phyloP scores from a whole-genome alignment of 331 rosid genomes.

The Cucumis variabilis region DNA sequence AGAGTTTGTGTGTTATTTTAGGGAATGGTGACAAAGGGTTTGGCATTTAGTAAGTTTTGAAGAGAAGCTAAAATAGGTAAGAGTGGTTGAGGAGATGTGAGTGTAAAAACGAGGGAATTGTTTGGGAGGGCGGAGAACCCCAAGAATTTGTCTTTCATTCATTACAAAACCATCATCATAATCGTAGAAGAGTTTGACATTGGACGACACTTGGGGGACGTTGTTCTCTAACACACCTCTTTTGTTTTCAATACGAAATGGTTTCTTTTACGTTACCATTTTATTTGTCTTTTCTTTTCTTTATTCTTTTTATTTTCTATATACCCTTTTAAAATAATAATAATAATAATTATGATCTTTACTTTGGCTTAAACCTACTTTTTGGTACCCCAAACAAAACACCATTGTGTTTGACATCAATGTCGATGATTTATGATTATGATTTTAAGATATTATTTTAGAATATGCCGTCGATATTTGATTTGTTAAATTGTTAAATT shows the following conservation, averaged over 20 bases:
- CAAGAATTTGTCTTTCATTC: background rate
- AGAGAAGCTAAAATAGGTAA: too few relatives aligned
- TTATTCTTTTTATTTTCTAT: too few relatives aligned
- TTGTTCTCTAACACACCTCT: background rate
- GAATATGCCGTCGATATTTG: background rate
- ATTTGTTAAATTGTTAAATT: too few relatives aligned
- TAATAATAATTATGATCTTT: background rate
- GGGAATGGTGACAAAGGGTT: too few relatives aligned
- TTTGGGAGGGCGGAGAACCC: too few relatives aligned
- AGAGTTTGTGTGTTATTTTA: too few relatives aligned
- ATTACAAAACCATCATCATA: background rate
- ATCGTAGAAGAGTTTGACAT: background rate
- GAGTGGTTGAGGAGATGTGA: too few relatives aligned
- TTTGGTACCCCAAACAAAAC: background rate
- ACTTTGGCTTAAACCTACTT: background rate
- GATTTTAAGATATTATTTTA: background rate
- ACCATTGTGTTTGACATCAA: background rate
- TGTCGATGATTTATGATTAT: background rate
- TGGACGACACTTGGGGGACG: background rate
- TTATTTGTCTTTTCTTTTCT: background rate
- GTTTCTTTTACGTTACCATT: background rate
- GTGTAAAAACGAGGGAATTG: too few relatives aligned
- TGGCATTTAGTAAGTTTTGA: too few relatives aligned
- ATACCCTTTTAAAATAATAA: too few relatives aligned
- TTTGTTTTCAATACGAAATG: background rate